These are phyloP conservation scores for Wickerhamomyces mucosus DNA, from an alignment of 805 yeast species.

Conservation along the genomic window DNA sequence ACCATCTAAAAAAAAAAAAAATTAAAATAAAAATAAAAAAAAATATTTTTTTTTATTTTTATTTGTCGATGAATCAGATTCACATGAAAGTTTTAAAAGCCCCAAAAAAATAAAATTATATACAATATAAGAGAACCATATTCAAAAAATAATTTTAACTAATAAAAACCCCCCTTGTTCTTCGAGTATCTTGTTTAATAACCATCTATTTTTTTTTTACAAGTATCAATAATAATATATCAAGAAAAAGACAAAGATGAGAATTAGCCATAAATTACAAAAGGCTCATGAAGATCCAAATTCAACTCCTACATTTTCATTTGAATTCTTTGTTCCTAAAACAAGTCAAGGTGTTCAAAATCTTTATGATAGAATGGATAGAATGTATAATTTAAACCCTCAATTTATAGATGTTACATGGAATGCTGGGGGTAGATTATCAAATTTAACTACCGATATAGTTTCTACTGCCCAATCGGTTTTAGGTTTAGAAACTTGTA, in stretches of 20 bases:
- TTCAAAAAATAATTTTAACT: no score
- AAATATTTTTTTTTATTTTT: no score
- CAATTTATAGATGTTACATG: constrained; percentile 93
- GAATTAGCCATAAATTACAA: constrained; percentile 30
- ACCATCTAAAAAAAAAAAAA: no score
- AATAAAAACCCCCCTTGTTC: no score
- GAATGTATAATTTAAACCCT: constrained; percentile 90
- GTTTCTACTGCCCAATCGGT: constrained; percentile 86
- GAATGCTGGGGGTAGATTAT: constrained; percentile 94
- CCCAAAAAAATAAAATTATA: no score
- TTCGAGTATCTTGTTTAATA: no score
- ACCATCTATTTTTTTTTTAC: not conserved
- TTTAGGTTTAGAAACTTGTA: constrained; percentile 89
- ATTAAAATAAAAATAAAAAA: no score
- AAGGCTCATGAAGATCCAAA: constrained; percentile 21
- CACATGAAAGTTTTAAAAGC: no score
- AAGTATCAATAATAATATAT: no score
- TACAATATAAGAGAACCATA: no score
- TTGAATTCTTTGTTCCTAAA: constrained; percentile 96
- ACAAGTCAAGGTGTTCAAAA: constrained; percentile 96
- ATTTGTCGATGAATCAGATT: no score
- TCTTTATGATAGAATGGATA: constrained; percentile 92
- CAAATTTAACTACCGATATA: constrained; percentile 82
- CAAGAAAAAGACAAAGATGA: constrained; percentile 19
- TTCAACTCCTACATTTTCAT: constrained; percentile 67